Evolutionary conservation across 257 asterid species (phyloP).

Genomic region (Solanum virginianum): DNA sequence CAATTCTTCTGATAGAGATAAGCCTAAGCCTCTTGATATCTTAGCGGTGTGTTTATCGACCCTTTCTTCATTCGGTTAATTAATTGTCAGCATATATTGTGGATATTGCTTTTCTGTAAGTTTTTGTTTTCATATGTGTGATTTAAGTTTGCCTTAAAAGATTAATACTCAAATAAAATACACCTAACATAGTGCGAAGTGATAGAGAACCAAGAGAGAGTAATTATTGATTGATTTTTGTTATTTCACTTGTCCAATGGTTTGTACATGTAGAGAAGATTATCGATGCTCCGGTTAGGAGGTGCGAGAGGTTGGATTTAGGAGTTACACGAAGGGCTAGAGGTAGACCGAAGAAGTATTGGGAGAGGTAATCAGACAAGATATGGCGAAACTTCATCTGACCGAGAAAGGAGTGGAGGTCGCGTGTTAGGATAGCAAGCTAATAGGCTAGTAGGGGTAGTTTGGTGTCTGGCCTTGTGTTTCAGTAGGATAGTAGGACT

Average conservation of each 20-base stretch:
- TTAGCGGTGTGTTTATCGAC: slow-evolving; percentile 42
- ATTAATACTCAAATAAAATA: background rate
- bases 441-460: too few relatives aligned
- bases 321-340: too few relatives aligned
- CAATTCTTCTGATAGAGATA: slow-evolving; percentile 46
- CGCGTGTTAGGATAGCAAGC: too few relatives aligned
- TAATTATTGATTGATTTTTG: background rate
- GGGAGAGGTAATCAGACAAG: too few relatives aligned
- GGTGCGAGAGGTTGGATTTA: too few relatives aligned
- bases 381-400: too few relatives aligned
- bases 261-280: too few relatives aligned
- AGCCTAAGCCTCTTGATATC: slow-evolving; percentile 88
- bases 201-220: background rate
- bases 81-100: background rate
- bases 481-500: too few relatives aligned
- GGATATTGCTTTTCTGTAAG: background rate
- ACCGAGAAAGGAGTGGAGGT: too few relatives aligned
- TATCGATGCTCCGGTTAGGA: too few relatives aligned
- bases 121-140: background rate
- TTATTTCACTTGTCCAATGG: background rate
- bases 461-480: too few relatives aligned
- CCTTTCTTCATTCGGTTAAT: background rate
- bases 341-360: too few relatives aligned
- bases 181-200: background rate
- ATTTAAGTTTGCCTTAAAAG: background rate